Base-by-base conservation (phyloP, 352 stramenopile genomes). In the Phytopythium kandeliae region DNA sequence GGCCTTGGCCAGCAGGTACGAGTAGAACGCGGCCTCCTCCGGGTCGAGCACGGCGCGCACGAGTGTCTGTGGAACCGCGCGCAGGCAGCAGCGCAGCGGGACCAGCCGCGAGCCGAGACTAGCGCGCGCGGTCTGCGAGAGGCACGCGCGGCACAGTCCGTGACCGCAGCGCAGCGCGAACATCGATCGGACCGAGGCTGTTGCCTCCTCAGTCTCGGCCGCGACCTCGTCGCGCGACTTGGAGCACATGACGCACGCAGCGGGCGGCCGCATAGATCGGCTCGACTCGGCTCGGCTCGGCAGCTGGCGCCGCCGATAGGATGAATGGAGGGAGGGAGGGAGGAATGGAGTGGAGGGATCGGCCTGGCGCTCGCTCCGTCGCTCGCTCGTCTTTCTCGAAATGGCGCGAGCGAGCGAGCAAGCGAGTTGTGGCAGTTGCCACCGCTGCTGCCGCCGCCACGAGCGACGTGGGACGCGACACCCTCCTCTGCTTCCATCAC, bases 11-110 rank as follows among this genome's bases (percentile, higher is more conserved):
- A 70, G 12, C 26, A 84, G 47, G 25, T 60, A 74, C 26, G 45
- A 48, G 46, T 86, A 84, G 48, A 78, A 86, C 4, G 40, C 49
- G 4, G 68, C 26, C 60, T 84, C 71, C n/a, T 57, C 51, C 13
- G 58, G 37, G 17, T 65, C 60, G 17, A 84, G 30, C 26, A 76
- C 62, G 13, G 56, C 38, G 0, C 30, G 43, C 15, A 84, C 33
- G 40, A 60, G 63, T 17, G 72, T 60, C 36, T 54, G 8, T 2
- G 67, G 57, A 13, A 86, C 54, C 24, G 51, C 30, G 11, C 48
- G 62, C 28, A 55, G 44, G 37, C 74, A 86, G 52, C 74, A 86
- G 12, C 51, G 58, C 43, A 74, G 24, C 9, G 71, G 71, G 4
- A 70, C 33, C 4, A 48, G 5, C 34, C 41, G 57, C 1, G 48